Evolutionary conservation across 305 asterid species (phyloP).

Genomic region (Fraxinus floribunda): DNA sequence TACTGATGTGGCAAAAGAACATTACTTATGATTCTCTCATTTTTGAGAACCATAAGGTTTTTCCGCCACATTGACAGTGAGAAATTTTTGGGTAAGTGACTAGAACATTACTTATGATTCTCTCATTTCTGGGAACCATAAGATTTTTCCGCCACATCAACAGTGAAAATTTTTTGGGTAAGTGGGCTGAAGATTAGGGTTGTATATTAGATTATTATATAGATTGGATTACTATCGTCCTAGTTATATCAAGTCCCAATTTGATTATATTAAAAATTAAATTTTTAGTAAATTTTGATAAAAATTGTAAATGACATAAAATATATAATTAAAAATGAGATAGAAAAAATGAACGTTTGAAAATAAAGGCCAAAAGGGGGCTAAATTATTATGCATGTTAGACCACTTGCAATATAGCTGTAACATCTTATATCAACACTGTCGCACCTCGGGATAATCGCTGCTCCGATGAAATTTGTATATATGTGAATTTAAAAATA

Average conservation of each 20-base stretch:
- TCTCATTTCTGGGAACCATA: neutral
- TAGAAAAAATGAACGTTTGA: neutral
- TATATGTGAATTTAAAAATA: neutral
- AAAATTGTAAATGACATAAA: no score
- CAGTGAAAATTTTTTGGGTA: neutral
- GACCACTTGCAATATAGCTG: neutral
- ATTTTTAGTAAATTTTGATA: no score
- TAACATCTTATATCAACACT: neutral
- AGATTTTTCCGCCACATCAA: no score
- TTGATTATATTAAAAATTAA: no score
- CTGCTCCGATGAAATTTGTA: neutral
- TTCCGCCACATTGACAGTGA: no score
- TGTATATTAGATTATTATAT: no score
- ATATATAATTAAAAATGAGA: no score
- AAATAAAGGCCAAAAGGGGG: neutral
- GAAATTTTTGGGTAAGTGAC: no score
- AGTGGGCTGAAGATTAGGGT: neutral
- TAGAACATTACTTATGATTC: no score
- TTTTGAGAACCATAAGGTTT: no score
- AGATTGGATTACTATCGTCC: neutral
- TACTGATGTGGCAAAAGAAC: no score
- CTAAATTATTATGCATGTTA: neutral
- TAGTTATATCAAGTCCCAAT: neutral
- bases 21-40: no score
- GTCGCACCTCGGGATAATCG: neutral